Base-by-base conservation (phyloP, 2,329 filamentous ascomycete genomes). In the Calonectria fujianensis region DNA sequence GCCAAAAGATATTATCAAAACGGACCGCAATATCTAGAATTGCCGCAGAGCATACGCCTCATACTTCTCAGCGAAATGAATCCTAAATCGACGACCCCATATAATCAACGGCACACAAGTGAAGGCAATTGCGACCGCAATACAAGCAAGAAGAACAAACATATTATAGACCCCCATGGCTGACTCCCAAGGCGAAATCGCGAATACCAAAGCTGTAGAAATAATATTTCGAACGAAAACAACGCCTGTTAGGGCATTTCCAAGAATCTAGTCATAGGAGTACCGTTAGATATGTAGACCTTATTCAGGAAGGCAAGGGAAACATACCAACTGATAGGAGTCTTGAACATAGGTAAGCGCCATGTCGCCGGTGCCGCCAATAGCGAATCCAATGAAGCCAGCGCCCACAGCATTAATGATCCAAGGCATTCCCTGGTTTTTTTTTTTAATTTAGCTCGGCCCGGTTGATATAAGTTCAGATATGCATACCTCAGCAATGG, bases 201-300 rank as follows among this genome's bases (percentile, higher is more conserved):
- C 76, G 63, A 78, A 78, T 7, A 78, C 76, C 1, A 78, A 54
- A 0, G 45, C 70, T 0, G 69, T 78, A 0, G 77, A 72, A 16
- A 78, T 77, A 31, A 74, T 76, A 8, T 78, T 78, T 4, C 76
- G 77, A 20, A 74, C 37, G 14, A 78, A 78, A 1, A 78, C 77
- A 3, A 78, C 77, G 0, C 69, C 75, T 4, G 76, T 78, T 1
- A 78, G n/a, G 5, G 76, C 75, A 7, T 73, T 76, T 0, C 76
- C 77, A 0, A 78, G 45, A 0, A 78, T 74, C 76, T 78, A 3
- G 16, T 37, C 13, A 27, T 11, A n/a, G 2, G 14, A 37, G 8
- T 29, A 9, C 4, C 7, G 32, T 52, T 11, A 31, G 27, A 14
- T 50, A 35, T 24, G 1, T 2, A 18, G 16, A 0, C 0, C 0